Base-by-base conservation (phyloP, 495 filamentous ascomycete genomes). In the Podospora didyma region DNA sequence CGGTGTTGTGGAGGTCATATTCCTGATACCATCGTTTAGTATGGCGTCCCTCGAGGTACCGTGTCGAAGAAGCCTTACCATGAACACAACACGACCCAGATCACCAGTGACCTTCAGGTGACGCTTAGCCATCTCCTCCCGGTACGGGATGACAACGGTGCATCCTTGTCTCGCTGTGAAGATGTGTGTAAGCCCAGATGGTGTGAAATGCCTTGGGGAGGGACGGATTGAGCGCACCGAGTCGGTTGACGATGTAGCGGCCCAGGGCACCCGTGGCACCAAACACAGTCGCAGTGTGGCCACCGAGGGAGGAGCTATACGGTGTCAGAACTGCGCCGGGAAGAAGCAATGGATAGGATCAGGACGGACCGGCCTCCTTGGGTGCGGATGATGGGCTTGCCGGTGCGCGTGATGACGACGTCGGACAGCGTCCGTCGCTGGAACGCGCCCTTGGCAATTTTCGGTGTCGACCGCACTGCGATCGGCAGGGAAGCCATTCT, bases 111-210 rank as follows among this genome's bases (percentile, higher is more conserved):
- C 83, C 75, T 96, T 99, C 70, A 99, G 78, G 75, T 97, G 92
- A 62, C 94, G 87, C 83, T 96, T 97, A 54, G 86, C 77, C 92
- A 96, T 96, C 75, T 97, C 95, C 77, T 99, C 94, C 31, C 94
- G 86, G 81, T 84, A 99, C 46, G 94, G 94, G 55, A 97, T 71
- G 46, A 99, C 83, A 46, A 97, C 93, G 46, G 86, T 96, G 73
- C 90, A 94, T 86, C 93, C 93, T 74, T 88, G 82, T 57, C 87
- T 82, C 66, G 92, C 93, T 97, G 63, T 66, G 17, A 42, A 63
- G 34, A 53, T 75, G 49, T 54, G 52, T 37, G 67, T 81, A 53
- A 82, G 71, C 49, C 57, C 49, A 31, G 53, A 57, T 54, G 53
- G 57, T 59, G 61, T 59, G 61, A 62, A 68, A 59, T 61, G 52